Percentiles rank a stretch among this genome's conserved stretches.
Conservation (phyloP, 139 green algal genomes). For the Tetradesmus obliquus region DNA sequence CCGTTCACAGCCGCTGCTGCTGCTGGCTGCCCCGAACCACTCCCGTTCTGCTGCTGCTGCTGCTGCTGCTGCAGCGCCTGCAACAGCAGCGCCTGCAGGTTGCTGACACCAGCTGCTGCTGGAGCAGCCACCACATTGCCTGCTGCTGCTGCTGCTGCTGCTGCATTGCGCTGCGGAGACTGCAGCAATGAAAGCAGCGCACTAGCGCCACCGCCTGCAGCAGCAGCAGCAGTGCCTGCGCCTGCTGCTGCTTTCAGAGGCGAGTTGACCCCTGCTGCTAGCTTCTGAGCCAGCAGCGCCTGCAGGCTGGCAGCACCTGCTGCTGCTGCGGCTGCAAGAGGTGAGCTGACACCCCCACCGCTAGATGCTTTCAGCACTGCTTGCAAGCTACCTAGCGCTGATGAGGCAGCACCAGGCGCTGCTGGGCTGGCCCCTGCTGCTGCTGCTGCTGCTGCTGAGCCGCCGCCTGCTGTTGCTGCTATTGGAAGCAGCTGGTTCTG, state of each 20-base stretch:
- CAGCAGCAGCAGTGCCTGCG: background rate
- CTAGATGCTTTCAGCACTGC: background rate
- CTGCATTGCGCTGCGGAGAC: background rate
- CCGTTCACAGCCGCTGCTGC: background rate
- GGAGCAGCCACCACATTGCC: background rate
- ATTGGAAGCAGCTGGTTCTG: no score
- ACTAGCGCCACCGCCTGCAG: no score
- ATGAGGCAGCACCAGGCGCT: background rate
- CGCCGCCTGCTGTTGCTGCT: background rate
- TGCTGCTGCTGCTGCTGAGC: constrained; percentile 7
- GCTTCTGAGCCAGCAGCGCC: background rate
- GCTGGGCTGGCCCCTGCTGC: background rate
- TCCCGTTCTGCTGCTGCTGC: background rate
- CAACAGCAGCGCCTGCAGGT: background rate
- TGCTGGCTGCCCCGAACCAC: background rate
- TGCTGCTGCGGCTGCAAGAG: background rate
- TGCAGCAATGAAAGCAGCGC: background rate
- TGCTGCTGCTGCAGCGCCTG: constrained; percentile 32
- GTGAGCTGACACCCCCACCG: background rate
- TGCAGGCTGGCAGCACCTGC: background rate
- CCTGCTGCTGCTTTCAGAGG: background rate
- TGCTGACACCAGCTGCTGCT: background rate
- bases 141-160: background rate
- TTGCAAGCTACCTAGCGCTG: constrained; percentile 8
- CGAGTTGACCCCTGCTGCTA: background rate